Conservation (phyloP, 2,329 filamentous ascomycete species). For the Trichoderma cornu-damae region DNA sequence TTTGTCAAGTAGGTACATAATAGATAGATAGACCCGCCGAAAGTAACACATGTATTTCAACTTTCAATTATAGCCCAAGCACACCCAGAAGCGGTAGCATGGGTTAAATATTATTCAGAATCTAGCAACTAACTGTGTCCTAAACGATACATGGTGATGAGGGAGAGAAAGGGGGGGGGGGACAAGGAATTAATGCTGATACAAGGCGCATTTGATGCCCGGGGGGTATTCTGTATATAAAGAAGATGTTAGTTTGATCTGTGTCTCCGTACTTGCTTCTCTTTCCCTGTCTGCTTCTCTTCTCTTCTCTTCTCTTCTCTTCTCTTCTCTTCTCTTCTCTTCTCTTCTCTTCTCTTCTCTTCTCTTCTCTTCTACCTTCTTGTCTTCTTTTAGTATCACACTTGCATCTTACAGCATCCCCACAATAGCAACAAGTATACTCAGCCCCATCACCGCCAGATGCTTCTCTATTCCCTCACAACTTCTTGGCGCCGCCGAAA, state of each 20-base stretch:
- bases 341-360: neutral
- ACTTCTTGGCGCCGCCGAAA: neutral
- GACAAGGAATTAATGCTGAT: neutral
- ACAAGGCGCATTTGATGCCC: neutral
- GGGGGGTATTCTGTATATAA: conserved; percentile 5
- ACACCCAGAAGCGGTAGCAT: too few species aligned
- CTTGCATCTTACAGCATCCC: neutral
- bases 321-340: too few species aligned
- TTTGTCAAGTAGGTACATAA: too few species aligned
- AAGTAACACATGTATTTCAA: too few species aligned
- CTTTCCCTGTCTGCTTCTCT: too few species aligned
- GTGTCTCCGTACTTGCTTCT: neutral
- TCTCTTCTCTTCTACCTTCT: neutral
- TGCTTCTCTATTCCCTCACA: neutral
- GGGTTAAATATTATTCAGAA: too few species aligned
- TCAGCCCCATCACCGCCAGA: neutral
- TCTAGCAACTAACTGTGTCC: neutral
- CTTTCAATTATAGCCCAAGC: too few species aligned
- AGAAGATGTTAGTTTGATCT: neutral
- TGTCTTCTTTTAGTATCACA: neutral
- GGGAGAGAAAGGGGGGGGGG: too few species aligned
- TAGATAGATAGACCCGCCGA: too few species aligned
- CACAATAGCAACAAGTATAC: neutral
- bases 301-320: neutral
- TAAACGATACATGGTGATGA: neutral